phyloP scores from a whole-genome alignment of 2,329 filamentous ascomycete genomes.

The Volutella citrinella region DNA sequence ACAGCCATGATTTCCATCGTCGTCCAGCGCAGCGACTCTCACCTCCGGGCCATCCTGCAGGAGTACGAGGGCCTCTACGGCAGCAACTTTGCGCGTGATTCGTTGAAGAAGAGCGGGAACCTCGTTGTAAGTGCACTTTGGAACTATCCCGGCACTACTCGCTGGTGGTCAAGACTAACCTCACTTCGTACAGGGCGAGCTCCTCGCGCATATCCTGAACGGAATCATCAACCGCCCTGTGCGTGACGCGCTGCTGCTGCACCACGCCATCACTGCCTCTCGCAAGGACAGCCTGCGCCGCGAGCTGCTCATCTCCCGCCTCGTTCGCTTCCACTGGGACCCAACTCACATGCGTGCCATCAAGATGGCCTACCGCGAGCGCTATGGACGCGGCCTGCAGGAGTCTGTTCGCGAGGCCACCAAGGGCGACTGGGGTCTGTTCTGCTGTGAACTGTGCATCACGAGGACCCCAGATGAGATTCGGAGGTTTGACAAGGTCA shows the following conservation, averaged over 20 bases:
- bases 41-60: constrained; percentile 75
- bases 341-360: constrained; percentile 74
- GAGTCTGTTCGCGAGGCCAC: constrained; percentile 77
- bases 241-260: constrained; percentile 83
- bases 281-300: constrained; percentile 70
- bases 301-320: constrained; percentile 81
- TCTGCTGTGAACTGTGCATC: constrained; percentile 69
- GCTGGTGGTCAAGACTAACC: too few relatives aligned
- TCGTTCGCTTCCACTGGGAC: constrained; percentile 94
- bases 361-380: constrained; percentile 74
- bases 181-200: constrained; percentile 71
- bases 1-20: constrained; percentile 84
- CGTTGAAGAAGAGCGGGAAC: constrained; percentile 85
- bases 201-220: constrained; percentile 92
- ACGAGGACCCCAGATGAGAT: constrained; percentile 59
- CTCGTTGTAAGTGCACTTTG: constrained; percentile 89
- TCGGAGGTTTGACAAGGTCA: constrained; percentile 45
- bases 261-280: constrained; percentile 81
- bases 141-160: too few relatives aligned
- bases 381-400: constrained; percentile 72
- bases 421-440: constrained; percentile 71
- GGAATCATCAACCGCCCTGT: constrained; percentile 94
- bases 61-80: constrained; percentile 71
- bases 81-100: constrained; percentile 83
- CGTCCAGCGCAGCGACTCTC: constrained; percentile 73